Conservation (phyloP, 805 yeast species). For the Saccharomycopsis amapae region DNA sequence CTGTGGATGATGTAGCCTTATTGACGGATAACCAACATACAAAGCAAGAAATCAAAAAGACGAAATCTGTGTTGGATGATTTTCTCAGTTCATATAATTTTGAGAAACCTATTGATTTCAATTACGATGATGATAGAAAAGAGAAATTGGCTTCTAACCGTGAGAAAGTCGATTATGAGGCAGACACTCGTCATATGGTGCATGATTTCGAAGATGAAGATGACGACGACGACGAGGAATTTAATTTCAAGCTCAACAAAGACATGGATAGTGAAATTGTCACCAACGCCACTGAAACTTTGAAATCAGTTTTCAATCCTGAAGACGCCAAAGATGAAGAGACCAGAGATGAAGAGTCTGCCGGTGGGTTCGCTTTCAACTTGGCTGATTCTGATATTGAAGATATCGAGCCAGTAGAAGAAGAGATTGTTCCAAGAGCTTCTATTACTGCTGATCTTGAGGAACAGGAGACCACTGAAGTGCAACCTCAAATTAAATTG, state of each 20-base stretch:
- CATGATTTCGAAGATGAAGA: slow-evolving; percentile 27
- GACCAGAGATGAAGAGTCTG: slow-evolving; percentile 23
- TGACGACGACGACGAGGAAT: slow-evolving; percentile 30
- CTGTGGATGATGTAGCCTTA: slow-evolving; percentile 15
- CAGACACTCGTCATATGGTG: slow-evolving; percentile 23
- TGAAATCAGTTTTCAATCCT: slow-evolving; percentile 17
- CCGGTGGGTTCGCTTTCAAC: slow-evolving; percentile 22
- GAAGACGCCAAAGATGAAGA: slow-evolving; percentile 23
- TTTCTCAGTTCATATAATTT: slow-evolving; percentile 45
- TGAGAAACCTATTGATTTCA: slow-evolving; percentile 41
- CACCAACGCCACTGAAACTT: slow-evolving; percentile 8
- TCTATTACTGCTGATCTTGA: neutral
- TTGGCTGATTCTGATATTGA: slow-evolving; percentile 26
- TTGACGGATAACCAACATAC: slow-evolving; percentile 10
- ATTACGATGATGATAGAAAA: slow-evolving; percentile 29
- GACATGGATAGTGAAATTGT: too few relatives aligned
- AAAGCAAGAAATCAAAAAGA: slow-evolving; percentile 37
- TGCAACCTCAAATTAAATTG: slow-evolving; percentile 24
- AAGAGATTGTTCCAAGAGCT: neutral
- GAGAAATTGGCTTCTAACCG: slow-evolving; percentile 35
- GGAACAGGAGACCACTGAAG: neutral
- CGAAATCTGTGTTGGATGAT: slow-evolving; percentile 39
- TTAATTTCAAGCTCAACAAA: too few relatives aligned
- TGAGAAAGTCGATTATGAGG: slow-evolving; percentile 42
- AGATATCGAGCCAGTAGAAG: slow-evolving; percentile 27